Evolutionary conservation across 2,329 filamentous ascomycete genomes (phyloP), one percentile per base, ranked within the genome.

Genomic region (Xylaria sp.): DNA sequence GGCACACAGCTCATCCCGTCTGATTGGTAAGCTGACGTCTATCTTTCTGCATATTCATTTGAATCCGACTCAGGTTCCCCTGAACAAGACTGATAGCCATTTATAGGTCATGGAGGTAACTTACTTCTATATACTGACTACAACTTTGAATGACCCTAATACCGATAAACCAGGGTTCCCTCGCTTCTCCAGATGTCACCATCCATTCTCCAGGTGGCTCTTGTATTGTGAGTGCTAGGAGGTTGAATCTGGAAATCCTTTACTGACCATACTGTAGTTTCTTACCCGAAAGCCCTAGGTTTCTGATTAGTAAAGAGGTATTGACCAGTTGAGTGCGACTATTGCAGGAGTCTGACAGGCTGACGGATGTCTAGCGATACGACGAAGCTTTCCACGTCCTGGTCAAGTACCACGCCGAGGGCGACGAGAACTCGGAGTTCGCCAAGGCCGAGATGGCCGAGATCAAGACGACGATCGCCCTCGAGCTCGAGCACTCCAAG

Each of bases 401-500:
- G 37, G 59, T 63, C n/a, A 61, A 63, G 11, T 69, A 77, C 59
- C 75, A 80, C 53, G 72, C 74, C 13, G 77, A 80, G 61, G 78
- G 78, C 7, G 73, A 80, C 56, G 64, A 65, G 9, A 69, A 74
- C 21, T 78, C 77, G 2, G 67, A 76, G 26, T 72, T 81, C 18
- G 78, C 81, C 6, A 75, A 64, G 51, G 66, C 64, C 2, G 82
- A 85, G 60, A 77, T 82, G 68, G 75, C 76, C 2, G 79, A 84
- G 65, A 84, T 85, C 53, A 74, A 80, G 55, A 75, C 77, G 2
- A 81, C 82, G 1, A 79, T 70, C 39, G 60, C 61, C 4, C 64
- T 68, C 45, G 66, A 68, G 63, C 65, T 79, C 18, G 79, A 83
- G 60, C 66, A 75, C 45, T 76, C 80, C 20, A 79, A 78, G 53